Evolutionary conservation across 129 eudicot species (phyloP).

Genomic region (Centrapalus pauciflorus): DNA sequence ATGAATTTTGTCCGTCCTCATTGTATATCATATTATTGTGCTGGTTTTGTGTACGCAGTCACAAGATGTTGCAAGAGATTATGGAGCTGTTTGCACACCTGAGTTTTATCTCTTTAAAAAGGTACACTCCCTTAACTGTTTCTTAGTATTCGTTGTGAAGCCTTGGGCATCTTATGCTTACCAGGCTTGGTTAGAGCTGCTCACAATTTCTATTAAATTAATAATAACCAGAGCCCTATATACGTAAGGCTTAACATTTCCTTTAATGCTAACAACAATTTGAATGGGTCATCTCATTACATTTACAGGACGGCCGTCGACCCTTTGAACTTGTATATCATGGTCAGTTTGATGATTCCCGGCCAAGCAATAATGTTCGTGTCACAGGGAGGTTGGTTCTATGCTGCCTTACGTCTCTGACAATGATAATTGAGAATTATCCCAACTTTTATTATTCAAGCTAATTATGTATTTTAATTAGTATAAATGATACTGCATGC

Average conservation of each 20-base stretch:
- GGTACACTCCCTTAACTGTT: constrained; percentile 32
- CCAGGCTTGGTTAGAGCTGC: not conserved
- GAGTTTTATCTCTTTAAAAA: constrained; percentile 86
- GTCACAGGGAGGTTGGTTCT: constrained; percentile 78
- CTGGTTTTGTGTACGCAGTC: constrained; percentile 47
- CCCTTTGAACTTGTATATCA: constrained; percentile 96
- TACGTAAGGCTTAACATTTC: not conserved
- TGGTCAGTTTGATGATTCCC: constrained; percentile 98
- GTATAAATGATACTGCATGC: constrained; percentile 11
- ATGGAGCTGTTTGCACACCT: constrained; percentile 96
- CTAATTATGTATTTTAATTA: not conserved
- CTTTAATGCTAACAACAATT: not conserved
- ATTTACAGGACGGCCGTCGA: constrained; percentile 88
- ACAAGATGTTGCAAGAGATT: constrained; percentile 94
- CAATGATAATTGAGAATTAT: constrained; percentile 1
- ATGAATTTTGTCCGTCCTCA: not conserved
- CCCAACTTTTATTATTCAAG: not conserved
- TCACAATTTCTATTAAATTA: too few species aligned
- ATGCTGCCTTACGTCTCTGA: constrained; percentile 1
- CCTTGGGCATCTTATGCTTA: constrained; percentile 3
- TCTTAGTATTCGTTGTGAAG: not conserved
- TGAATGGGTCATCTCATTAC: constrained; percentile 19
- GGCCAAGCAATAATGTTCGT: constrained; percentile 74
- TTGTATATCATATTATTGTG: too few species aligned
- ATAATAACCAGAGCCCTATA: not conserved